Evolutionary conservation across 805 yeast species (phyloP), one percentile per base, ranked within the genome.

Genomic region (Saccharomycopsis fodiens): DNA sequence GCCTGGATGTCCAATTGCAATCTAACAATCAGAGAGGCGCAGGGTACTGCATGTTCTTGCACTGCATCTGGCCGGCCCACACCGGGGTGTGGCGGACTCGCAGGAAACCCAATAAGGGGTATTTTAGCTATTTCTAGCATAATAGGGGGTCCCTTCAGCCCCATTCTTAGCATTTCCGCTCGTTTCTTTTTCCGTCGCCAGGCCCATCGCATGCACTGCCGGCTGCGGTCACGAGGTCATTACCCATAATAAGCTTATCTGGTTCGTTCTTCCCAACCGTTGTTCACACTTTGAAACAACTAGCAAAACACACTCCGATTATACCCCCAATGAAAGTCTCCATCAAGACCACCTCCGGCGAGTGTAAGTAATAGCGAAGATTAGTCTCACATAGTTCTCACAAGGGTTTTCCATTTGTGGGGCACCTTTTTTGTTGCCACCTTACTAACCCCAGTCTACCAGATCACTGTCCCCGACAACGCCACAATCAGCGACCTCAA

Each of bases 401-500:
- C 8, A 8, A 41, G 45, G 21, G 4, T 16, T 40, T 19, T 3
- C 20, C n/a, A n/a, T n/a, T n/a, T n/a, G n/a, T n/a, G n/a, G n/a
- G n/a, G n/a, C n/a, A n/a, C n/a, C 13, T 19, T 17, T n/a, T 23
- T 16, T 19, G 22, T 21, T 39, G 35, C 46, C 30, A 40, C 54
- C 44, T 21, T 37, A 37, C 40, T 45, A 19, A 42, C 37, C 34
- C 20, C 41, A 47, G 54, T 69, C 10, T 72, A 67, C 57, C 55
- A 68, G 21, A 65, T 75, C 48, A 70, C 76, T n/a, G 61, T 74
- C 25, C 73, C 79, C 8, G 72, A 72, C 47, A 68, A 71, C 55
- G 64, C 78, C 41, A 69, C 79, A 1, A 78, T 74, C 32, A 73
- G 67, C 32, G 78, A 74, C 50, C 64, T 76, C 52, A 67, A 69